These are phyloP conservation scores for Russula foetens DNA, from an alignment of 768 basidiomycete genomes.

Conservation along the genomic window DNA sequence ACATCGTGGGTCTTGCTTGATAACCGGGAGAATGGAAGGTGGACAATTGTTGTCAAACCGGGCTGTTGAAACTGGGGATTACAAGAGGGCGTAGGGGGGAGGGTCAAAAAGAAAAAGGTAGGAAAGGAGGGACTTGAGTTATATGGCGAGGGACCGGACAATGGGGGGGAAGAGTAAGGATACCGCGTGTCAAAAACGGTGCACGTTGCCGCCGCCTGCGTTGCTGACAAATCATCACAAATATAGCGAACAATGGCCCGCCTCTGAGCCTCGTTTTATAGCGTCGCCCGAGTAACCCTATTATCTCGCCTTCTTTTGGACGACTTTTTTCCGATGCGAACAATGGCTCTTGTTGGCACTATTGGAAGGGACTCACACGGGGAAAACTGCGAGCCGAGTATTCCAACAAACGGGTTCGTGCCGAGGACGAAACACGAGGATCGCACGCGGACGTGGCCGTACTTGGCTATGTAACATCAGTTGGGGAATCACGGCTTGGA, in stretches of 20 bases:
- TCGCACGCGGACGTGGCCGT: conserved; percentile 1
- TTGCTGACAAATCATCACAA: conserved; percentile 17
- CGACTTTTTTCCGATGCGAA: neutral
- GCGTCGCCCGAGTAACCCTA: conserved; percentile 17
- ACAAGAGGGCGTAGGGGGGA: neutral
- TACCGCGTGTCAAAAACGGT: conserved; percentile 16
- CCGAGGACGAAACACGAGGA: conserved; percentile 12
- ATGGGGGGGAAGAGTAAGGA: conserved; percentile 11
- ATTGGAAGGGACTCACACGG: neutral
- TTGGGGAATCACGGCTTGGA: neutral
- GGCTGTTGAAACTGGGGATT: neutral
- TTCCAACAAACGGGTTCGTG: neutral
- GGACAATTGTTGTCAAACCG: neutral
- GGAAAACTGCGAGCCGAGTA: neutral
- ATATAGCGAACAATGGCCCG: conserved; percentile 17
- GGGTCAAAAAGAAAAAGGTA: conserved; percentile 3
- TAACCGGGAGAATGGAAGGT: neutral
- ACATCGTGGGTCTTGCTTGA: conserved; percentile 13
- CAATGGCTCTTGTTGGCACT: conserved; percentile 6
- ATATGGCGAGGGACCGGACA: conserved; percentile 15
- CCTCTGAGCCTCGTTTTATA: conserved; percentile 18
- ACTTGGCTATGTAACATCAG: neutral
- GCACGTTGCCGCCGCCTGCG: conserved; percentile 17
- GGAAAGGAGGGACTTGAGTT: conserved; percentile 15
- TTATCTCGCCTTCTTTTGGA: neutral